These are phyloP conservation scores for Colletotrichum spaethianum DNA, from an alignment of 2,329 filamentous ascomycete genomes.

Conservation along the genomic window DNA sequence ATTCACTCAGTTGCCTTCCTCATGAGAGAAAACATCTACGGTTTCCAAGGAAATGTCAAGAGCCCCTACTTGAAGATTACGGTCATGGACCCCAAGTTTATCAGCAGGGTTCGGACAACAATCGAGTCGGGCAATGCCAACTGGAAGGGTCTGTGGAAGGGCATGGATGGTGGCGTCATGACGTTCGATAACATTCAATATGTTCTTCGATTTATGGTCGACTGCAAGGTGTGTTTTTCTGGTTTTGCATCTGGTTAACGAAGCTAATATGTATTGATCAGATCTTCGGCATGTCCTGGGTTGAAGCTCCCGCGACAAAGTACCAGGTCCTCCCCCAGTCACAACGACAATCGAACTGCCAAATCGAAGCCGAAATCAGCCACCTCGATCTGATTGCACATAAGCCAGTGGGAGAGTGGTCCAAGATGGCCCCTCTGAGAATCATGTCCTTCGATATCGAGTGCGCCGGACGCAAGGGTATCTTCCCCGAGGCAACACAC, in stretches of 20 bases:
- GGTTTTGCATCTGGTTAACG: neutral
- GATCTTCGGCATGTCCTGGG: conserved; percentile 98
- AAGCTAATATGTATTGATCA: conserved; percentile 49
- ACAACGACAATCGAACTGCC: conserved; percentile 89
- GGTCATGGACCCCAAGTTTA: conserved; percentile 89
- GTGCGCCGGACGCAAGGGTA: conserved; percentile 95
- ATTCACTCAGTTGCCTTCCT: conserved; percentile 88
- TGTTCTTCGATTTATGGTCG: conserved; percentile 96
- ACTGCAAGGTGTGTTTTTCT: conserved; percentile 78
- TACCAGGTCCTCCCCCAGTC: conserved; percentile 79
- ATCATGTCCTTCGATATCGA: conserved; percentile 98
- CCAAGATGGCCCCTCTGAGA: conserved; percentile 95
- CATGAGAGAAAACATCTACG: conserved; percentile 91
- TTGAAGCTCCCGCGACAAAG: conserved; percentile 82
- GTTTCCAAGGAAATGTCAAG: conserved; percentile 93
- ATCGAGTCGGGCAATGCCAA: conserved; percentile 86
- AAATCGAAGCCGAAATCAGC: conserved; percentile 91
- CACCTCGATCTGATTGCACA: conserved; percentile 90
- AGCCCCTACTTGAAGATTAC: conserved; percentile 95
- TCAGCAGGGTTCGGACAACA: conserved; percentile 79
- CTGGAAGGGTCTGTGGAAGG: conserved; percentile 92
- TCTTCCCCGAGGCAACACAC: conserved; percentile 92
- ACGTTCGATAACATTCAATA: conserved; percentile 98
- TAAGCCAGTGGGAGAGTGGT: conserved; percentile 92
- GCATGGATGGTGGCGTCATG: conserved; percentile 77